phyloP scores from a whole-genome alignment of 164 flowering plant genomes.

The Annona cherimola region DNA sequence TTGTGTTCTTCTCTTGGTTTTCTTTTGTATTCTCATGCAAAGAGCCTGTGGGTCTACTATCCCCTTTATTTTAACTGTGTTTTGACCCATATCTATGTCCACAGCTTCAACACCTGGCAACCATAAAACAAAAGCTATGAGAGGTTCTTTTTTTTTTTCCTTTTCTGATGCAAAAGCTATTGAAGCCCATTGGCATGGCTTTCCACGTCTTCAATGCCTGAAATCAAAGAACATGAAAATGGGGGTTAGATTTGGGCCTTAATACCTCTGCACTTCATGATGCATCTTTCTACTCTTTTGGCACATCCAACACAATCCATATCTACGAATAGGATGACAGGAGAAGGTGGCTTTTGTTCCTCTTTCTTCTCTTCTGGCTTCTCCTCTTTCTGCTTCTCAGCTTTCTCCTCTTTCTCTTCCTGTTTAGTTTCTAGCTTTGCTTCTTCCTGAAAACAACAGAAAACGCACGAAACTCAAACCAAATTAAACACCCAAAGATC shows the following conservation, averaged over 20 bases:
- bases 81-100: slow-evolving; percentile 54
- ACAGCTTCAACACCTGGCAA: slow-evolving; percentile 39
- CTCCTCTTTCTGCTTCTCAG: slow-evolving; percentile 29
- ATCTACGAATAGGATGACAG: slow-evolving; percentile 66
- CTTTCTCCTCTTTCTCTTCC: slow-evolving; percentile 32
- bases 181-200: too few species aligned
- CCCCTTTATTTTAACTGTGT: slow-evolving; percentile 81
- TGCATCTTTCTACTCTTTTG: slow-evolving; percentile 73
- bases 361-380: slow-evolving; percentile 30
- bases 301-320: slow-evolving; percentile 96
- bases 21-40: slow-evolving; percentile 64
- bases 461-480: not conserved
- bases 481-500: not conserved
- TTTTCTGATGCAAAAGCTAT: too few species aligned
- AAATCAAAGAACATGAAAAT: not conserved
- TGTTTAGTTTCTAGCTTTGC: slow-evolving; percentile 34
- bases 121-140: not conserved
- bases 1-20: slow-evolving; percentile 68
- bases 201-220: not conserved
- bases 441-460: slow-evolving; percentile 21
- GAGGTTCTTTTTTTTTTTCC: too few species aligned
- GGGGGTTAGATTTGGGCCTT: not conserved
- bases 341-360: slow-evolving; percentile 46
- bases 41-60: slow-evolving; percentile 82
- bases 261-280: slow-evolving; percentile 63